Base-by-base conservation (phyloP, 768 basidiomycete genomes). In the Lactarius trivialis region DNA sequence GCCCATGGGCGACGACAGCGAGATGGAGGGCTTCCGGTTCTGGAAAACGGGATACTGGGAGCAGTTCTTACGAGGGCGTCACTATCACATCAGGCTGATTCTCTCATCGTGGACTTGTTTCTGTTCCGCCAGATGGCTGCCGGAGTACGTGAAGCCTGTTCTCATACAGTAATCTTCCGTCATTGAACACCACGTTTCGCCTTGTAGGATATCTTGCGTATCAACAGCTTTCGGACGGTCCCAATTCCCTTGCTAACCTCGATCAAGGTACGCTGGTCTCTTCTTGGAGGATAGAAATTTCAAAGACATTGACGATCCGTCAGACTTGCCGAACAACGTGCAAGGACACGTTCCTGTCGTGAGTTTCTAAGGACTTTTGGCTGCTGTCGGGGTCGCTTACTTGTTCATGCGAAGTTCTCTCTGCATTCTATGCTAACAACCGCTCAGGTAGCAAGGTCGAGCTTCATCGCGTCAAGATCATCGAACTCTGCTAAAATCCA, bases 41-140 rank as follows among this genome's bases (percentile, higher is more conserved):
- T 99, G 97, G 97, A 98, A 98, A 76, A 89, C 86, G 0, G 97
- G 94, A 0, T 95, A 94, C 69, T 94, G 96, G 97, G 85, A 82
- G 67, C 88, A 98, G 26, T 92, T 91, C 70, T 76, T 98, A 58
- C 76, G 80, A 51, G 95, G 91, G 0, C 76, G 78, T 59, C 90
- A 92, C 12, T 98, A 99, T 76, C 97, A 98, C 70, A 99, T 99
- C 73, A 94, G 91, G 92, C n/a, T 92, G 33, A 65, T 19, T 21
- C 21, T 7, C n/a, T n/a, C 71, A 93, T 98, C 14, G 85, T 99
- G 52, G 97, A 98, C 73, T 83, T 99, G 11, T 90, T 92, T 51
- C 85, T 91, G 39, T 98, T 99, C 84, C 85, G 97, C 67, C 89
- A 83, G 77, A 75, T 84, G 67, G 84, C 84, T 6, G 83, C 85